Evolutionary conservation across 305 asterid genomes (phyloP), one percentile per base, ranked within the genome.

Genomic region (Plantago coronopus): DNA sequence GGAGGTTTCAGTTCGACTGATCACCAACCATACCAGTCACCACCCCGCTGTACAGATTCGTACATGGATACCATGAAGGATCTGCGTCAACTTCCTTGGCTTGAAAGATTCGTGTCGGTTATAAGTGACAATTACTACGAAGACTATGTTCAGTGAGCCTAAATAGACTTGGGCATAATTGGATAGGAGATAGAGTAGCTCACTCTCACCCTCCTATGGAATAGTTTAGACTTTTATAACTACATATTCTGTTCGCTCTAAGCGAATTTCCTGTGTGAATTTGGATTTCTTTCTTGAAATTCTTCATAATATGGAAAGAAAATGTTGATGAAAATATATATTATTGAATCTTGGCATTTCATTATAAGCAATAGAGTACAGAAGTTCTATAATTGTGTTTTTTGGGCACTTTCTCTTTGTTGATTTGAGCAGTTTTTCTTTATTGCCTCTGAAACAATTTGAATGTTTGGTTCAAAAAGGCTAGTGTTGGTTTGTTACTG

Each of bases 71-170:
- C 91, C 21, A 83, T 91, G 91, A 91, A 91, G 83, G 95, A 91
- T 72, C 91, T 91, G 54, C 89, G 81, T 54, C 97, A 89, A 79
- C 88, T 89, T 63, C 98, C 98, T 5, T 91, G 98, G 98, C 98
- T 91, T 7, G 98, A 91, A 62, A 79, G 95, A 38, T 89, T 91
- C 45, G 97, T 86, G 31, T 86, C 97, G 1, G 94, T 91, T 61
- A 91, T 91, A 48, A 89, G 85, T 17, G 96, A 89, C 69, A 70
- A 83, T 78, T 86, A 77, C 75, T 83, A 87, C 54, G 89, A 90
- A 61, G 89, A 87, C 14, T 85, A 85, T 68, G 70, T 79, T 45
- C 93, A 82, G 42, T 79, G 85, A 76, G 47, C 49, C 46, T 19
- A 17, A 9, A 56, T 18, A 20, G 56, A 42, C 17, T 34, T 53